phyloP scores from a whole-genome alignment of 257 asterid genomes.

The Nicotiana sylvestris region DNA sequence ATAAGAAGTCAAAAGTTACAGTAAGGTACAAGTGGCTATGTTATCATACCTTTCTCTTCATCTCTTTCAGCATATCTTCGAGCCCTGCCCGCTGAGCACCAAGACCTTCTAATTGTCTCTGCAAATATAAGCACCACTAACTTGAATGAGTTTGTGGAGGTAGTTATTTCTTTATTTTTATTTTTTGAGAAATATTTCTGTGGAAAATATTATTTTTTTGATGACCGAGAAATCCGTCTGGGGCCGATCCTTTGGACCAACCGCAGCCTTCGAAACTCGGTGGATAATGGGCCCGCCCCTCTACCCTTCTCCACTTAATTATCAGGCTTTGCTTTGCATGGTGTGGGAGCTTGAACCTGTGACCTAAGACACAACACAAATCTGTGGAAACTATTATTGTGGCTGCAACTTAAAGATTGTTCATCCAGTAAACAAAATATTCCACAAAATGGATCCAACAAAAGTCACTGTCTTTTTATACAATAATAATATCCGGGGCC shows the following conservation, averaged over 20 bases:
- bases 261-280: too few species aligned
- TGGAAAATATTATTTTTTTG: too few species aligned
- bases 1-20: neutral
- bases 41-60: slow-evolving; percentile 82
- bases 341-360: too few species aligned
- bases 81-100: slow-evolving; percentile 98
- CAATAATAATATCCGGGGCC: neutral
- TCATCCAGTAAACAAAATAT: neutral
- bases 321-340: too few species aligned
- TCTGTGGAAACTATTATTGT: neutral
- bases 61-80: slow-evolving; percentile 99
- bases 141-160: neutral
- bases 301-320: too few species aligned
- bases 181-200: neutral
- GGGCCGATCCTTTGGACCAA: too few species aligned
- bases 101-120: slow-evolving; percentile 95
- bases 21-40: slow-evolving; percentile 10
- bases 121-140: slow-evolving; percentile 25
- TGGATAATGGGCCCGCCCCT: too few species aligned
- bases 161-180: neutral
- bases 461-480: neutral
- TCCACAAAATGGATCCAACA: neutral
- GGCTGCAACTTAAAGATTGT: neutral
- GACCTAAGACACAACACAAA: too few species aligned
- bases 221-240: too few species aligned